Base-by-base conservation (phyloP, 1,284 basidiomycete genomes). In the Puccinia triticina region DNA sequence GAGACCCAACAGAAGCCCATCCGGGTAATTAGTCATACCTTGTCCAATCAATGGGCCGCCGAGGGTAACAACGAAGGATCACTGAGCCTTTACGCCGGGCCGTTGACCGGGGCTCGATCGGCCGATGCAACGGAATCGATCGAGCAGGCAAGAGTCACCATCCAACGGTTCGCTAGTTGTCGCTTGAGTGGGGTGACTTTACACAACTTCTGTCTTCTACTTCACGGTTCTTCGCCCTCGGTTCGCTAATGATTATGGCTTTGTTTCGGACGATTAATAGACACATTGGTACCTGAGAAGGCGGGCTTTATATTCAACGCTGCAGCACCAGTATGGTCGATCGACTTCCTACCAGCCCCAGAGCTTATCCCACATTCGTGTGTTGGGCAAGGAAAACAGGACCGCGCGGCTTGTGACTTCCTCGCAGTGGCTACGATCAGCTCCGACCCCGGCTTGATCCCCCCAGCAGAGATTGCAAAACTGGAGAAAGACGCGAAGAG, bases 271-370 rank as follows among this genome's bases (percentile, higher is more conserved):
- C n/a, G 23, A 26, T 11, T n/a, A 59, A 59, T 29, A 59, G 86
- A 85, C 55, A 48, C 84, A 16, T 82, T 84, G 53, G 26, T 85
- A 7, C 83, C 85, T 2, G 40, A 82, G n/a, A 85, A 86, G 66
- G 85, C 89, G 43, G 89, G 91, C 0, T 90, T 92, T 83, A 88
- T 94, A 0, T 92, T 96, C 87, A 93, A 92, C 83, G 92, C 92
- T 0, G 95, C 95, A 1, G 92, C 92, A 2, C 92, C 93, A 0
- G 92, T 94, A 21, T 94, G 93, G 92, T 93, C 91, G 0, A 86
- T 96, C 26, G 94, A 95, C 85, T 97, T 95, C 94, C 94, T 94
- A 86, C 94, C 95, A 0, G 91, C 92, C 26, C 90, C 92, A 83
- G 88, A 90, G 34, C 72, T 53, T 43, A n/a, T 16, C 73, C 55